Percentiles rank a stretch among this genome's conserved stretches.
Conservation (phyloP, 345 rosid genomes). For the Capsella bursapastoris region DNA sequence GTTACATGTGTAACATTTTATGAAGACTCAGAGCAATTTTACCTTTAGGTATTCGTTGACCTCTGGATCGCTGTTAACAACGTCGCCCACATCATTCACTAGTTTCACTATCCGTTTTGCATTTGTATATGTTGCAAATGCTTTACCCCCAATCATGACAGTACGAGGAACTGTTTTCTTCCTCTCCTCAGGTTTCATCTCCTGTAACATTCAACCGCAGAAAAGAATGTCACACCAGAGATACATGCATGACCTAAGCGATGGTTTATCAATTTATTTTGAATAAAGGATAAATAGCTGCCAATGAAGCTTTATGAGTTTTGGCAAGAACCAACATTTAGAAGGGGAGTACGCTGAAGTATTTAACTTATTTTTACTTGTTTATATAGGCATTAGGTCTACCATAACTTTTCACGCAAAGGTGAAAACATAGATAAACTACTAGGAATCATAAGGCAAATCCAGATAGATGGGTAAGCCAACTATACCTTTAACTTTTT, state of each 20-base stretch:
- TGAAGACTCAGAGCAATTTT: constrained; percentile 24
- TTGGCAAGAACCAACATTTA: background rate
- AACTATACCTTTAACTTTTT: constrained; percentile 84
- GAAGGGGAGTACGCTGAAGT: constrained; percentile 5
- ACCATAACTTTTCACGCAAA: constrained; percentile 4
- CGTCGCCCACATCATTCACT: constrained; percentile 90
- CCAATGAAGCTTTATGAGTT: constrained; percentile 15
- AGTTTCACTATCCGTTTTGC: constrained; percentile 96
- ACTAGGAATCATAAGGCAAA: background rate
- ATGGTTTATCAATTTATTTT: background rate
- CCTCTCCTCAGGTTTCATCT: constrained; percentile 82
- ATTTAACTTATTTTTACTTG: background rate
- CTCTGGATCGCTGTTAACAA: constrained; percentile 90
- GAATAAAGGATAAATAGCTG: background rate
- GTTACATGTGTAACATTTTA: background rate
- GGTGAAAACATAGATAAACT: background rate
- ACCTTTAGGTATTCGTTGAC: constrained; percentile 90
- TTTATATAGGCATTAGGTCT: constrained; percentile 3
- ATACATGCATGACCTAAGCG: background rate
- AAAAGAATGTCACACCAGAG: constrained; percentile 28
- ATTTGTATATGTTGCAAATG: constrained; percentile 95
- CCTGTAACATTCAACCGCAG: constrained; percentile 57
- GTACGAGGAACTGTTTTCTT: constrained; percentile 88
- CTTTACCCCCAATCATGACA: constrained; percentile 97
- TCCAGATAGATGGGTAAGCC: constrained; percentile 15